Evolutionary conservation across 306 rosid species (phyloP).

Genomic region (Prunus kanzakura): DNA sequence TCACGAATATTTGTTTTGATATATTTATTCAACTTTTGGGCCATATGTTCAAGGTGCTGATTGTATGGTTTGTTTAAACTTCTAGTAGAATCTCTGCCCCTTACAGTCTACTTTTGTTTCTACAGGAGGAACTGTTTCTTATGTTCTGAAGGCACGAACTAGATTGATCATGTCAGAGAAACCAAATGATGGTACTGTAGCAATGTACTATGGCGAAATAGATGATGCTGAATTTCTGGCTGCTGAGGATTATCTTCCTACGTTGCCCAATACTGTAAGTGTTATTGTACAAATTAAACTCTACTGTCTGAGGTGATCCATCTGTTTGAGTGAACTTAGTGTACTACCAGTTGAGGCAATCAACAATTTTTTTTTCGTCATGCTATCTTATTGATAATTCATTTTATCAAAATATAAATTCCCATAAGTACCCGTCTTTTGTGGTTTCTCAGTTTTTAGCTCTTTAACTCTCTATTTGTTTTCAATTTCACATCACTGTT

Average conservation of each 20-base stretch:
- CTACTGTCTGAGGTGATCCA: slow-evolving; percentile 12
- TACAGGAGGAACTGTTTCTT: slow-evolving; percentile 53
- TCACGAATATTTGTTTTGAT: neutral
- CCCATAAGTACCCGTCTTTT: neutral
- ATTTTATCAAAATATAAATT: neutral
- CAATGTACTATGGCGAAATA: slow-evolving; percentile 68
- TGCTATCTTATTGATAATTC: neutral
- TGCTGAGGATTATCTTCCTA: slow-evolving; percentile 73
- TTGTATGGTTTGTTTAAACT: slow-evolving; percentile 1
- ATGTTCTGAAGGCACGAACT: slow-evolving; percentile 43
- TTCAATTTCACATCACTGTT: neutral
- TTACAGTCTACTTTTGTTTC: slow-evolving; percentile 31
- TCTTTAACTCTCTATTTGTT: neutral
- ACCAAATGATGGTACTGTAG: slow-evolving; percentile 90
- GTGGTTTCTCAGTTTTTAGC: neutral
- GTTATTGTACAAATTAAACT: slow-evolving; percentile 6
- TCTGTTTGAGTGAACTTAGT: slow-evolving; percentile 9
- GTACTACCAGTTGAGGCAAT: neutral
- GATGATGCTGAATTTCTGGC: slow-evolving; percentile 49
- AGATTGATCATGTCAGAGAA: slow-evolving; percentile 85
- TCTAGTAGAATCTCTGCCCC: slow-evolving; percentile 20
- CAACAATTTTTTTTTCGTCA: neutral
- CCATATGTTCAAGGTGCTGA: neutral
- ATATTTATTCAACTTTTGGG: neutral
- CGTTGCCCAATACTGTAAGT: slow-evolving; percentile 91